Percentiles rank a stretch among this genome's conserved stretches.
These are phyloP conservation scores for Bruguiera gymnorhiza DNA, from an alignment of 345 rosid species.

Conservation along the genomic window DNA sequence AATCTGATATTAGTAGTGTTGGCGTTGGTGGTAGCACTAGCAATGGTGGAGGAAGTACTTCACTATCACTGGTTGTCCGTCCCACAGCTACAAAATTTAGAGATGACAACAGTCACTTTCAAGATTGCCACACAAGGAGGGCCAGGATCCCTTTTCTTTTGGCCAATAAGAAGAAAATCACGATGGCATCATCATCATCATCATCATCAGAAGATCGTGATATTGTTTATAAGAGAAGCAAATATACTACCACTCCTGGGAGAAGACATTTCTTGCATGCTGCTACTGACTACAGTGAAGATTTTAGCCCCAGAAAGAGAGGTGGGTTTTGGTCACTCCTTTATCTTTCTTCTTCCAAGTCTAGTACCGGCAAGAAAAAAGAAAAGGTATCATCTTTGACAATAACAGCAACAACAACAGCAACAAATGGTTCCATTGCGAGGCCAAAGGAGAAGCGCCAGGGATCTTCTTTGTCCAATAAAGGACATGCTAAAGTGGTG, in stretches of 20 bases:
- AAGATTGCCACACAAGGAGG: conserved; percentile 34
- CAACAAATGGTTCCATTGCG: conserved; percentile 20
- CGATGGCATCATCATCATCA: conserved; percentile 36
- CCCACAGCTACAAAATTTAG: conserved; percentile 24
- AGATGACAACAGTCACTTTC: conserved; percentile 21
- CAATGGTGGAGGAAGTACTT: background rate
- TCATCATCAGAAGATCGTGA: conserved; percentile 41
- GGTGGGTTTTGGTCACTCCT: conserved; percentile 88
- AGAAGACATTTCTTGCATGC: conserved; percentile 36
- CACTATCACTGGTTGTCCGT: conserved; percentile 43
- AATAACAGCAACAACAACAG: conserved; percentile 4
- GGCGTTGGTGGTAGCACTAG: conserved; percentile 6
- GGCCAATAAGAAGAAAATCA: conserved; percentile 66
- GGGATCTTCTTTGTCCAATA: conserved; percentile 43
- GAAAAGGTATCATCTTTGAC: conserved; percentile 24
- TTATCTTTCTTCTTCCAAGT: conserved; percentile 47
- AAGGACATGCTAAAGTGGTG: conserved; percentile 32
- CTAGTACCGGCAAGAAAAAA: conserved; percentile 28
- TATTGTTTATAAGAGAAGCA: conserved; percentile 70
- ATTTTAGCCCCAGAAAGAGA: conserved; percentile 58
- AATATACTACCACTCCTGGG: conserved; percentile 54
- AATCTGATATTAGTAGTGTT: conserved; percentile 56
- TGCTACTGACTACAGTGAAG: conserved; percentile 37
- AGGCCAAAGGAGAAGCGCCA: conserved; percentile 34
- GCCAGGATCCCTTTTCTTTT: conserved; percentile 61